Percentiles rank a stretch among this genome's conserved stretches.
phyloP scores from a whole-genome alignment of 176 grass and related monocot species.

The Hordeum marinum region DNA sequence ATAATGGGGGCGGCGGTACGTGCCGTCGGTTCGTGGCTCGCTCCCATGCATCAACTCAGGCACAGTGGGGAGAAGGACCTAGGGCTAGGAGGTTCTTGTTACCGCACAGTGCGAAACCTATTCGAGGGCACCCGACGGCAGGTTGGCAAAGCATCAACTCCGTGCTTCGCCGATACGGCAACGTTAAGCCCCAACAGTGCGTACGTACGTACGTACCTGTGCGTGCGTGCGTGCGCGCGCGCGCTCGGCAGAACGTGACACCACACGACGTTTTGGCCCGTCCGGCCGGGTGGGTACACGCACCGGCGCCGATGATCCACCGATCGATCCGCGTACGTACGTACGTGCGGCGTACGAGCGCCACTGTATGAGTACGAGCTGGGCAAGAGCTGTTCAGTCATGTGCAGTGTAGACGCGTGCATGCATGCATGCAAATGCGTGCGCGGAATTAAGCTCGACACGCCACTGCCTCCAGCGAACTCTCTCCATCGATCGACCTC shows the following conservation, averaged over 20 bases:
- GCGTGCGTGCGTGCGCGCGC: no score
- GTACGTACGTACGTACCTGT: background rate
- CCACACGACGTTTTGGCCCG: background rate
- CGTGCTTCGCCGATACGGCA: background rate
- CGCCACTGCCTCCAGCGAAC: background rate
- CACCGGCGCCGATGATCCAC: background rate
- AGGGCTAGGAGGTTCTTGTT: background rate
- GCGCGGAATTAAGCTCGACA: background rate
- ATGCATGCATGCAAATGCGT: background rate
- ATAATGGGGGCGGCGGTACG: no score
- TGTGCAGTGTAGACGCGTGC: background rate
- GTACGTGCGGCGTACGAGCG: background rate
- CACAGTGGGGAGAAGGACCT: background rate
- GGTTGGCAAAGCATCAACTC: slow-evolving; percentile 2
- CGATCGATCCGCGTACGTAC: background rate
- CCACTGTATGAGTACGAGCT: background rate
- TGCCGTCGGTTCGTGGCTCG: background rate
- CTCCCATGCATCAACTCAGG: background rate
- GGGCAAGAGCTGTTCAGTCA: background rate
- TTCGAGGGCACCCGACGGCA: background rate
- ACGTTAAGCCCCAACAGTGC: background rate
- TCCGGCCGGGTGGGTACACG: background rate
- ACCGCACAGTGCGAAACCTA: background rate
- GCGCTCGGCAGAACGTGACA: background rate
- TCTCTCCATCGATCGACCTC: background rate